Evolutionary conservation across 352 stramenopile genomes (phyloP).

Genomic region (Thraustochytrium striatum): DNA sequence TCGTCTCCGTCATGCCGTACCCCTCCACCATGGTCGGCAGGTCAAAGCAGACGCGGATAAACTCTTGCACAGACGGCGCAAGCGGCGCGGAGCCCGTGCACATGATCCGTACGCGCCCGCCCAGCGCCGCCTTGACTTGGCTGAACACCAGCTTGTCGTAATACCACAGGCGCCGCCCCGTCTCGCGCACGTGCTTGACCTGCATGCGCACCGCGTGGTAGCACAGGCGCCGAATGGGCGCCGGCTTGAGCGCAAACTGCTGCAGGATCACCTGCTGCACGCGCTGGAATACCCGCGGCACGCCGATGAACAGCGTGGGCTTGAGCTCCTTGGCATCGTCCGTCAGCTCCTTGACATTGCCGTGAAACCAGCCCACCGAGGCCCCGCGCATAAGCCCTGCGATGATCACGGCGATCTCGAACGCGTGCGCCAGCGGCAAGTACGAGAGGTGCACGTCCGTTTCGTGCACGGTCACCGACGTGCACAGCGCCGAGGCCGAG

Average conservation of each 20-base stretch:
- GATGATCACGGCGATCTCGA: slow-evolving; percentile 55
- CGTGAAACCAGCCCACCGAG: slow-evolving; percentile 48
- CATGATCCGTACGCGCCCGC: slow-evolving; percentile 78
- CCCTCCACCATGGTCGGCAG: slow-evolving; percentile 80
- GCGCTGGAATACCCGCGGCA: slow-evolving; percentile 55
- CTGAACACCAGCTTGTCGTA: slow-evolving; percentile 92
- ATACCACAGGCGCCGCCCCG: slow-evolving; percentile 51
- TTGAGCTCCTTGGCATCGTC: slow-evolving; percentile 44
- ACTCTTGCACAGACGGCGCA: slow-evolving; percentile 84
- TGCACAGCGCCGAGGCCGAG: slow-evolving; percentile 17
- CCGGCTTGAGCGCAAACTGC: slow-evolving; percentile 30
- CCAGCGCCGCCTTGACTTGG: slow-evolving; percentile 83
- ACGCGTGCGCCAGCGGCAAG: slow-evolving; percentile 51
- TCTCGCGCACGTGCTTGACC: slow-evolving; percentile 4
- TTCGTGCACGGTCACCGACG: slow-evolving; percentile 39
- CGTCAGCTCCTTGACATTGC: slow-evolving; percentile 41
- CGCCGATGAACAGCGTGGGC: slow-evolving; percentile 51
- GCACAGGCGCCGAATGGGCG: slow-evolving; percentile 10
- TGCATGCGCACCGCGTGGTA: slow-evolving; percentile 13
- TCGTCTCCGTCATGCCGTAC: slow-evolving; percentile 90
- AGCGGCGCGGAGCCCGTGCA: slow-evolving; percentile 84
- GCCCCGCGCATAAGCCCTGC: slow-evolving; percentile 47
- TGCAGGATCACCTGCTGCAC: slow-evolving; percentile 45
- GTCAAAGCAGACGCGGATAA: slow-evolving; percentile 82
- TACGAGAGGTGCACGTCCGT: slow-evolving; percentile 51